These are phyloP conservation scores for Juglanconis juglandina DNA, from an alignment of 2,329 filamentous ascomycete species.

Conservation along the genomic window DNA sequence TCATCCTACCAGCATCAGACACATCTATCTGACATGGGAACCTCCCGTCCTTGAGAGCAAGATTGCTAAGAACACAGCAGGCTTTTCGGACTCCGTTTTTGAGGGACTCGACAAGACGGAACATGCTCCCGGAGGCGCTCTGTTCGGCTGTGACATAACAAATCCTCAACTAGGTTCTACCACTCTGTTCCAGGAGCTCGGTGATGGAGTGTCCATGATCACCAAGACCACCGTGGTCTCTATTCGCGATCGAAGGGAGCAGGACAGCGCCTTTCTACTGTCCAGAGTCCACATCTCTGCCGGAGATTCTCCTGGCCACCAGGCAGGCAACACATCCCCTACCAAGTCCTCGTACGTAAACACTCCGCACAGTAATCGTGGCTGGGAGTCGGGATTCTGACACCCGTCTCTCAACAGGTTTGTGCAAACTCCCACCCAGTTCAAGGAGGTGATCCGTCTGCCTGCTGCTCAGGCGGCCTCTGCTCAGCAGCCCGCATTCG, in stretches of 20 bases:
- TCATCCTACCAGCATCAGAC: neutral
- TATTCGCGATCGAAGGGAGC: conserved; percentile 31
- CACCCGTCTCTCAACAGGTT: neutral
- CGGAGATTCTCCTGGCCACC: conserved; percentile 12
- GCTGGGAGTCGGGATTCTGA: neutral
- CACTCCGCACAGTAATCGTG: neutral
- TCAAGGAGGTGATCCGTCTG: neutral
- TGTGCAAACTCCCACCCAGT: neutral
- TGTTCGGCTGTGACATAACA: conserved; percentile 17
- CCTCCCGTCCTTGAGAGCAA: too few relatives aligned
- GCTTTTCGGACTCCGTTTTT: conserved; percentile 38
- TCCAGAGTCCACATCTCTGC: conserved; percentile 37
- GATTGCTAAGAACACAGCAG: conserved; percentile 4
- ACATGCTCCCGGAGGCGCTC: conserved; percentile 19
- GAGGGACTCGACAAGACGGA: conserved; percentile 42
- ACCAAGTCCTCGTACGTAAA: conserved; percentile 1
- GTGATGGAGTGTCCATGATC: conserved; percentile 38
- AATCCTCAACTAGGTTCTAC: conserved; percentile 20
- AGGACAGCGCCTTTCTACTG: conserved; percentile 31
- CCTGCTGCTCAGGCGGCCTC: neutral
- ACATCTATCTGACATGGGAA: neutral
- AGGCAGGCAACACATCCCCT: neutral
- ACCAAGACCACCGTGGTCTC: conserved; percentile 38
- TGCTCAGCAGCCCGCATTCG: neutral
- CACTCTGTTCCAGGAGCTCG: conserved; percentile 37